Evolutionary conservation across 805 yeast species (phyloP), one percentile per base, ranked within the genome.

Genomic region (Saccharomycopsis babjevae): DNA sequence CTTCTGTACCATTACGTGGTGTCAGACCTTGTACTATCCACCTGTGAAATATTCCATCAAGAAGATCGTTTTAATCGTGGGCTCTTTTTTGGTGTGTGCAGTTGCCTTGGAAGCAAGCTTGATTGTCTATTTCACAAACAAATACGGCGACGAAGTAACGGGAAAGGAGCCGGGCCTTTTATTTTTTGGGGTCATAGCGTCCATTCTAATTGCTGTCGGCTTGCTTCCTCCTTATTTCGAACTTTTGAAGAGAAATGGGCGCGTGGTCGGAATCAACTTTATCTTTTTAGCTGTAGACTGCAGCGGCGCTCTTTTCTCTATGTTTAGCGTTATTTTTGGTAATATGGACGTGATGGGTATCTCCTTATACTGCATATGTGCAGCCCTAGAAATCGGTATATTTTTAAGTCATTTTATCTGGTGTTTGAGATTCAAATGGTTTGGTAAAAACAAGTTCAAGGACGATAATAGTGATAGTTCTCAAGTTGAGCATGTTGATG

Each of bases 161-260:
- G 97, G 96, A 97, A 46, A 46, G 28, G 52, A 46, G 28, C 52
- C 52, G 1, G 52, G 97, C 1, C 77, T 84, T 66, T 72, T 90
- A 39, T 77, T 92, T 36, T 80, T 91, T 66, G 97, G 97, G 15
- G 80, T 89, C 34, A 64, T 89, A 18, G 96, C 97, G 0, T 83
- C 94, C 0, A 76, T 92, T 0, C 70, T 89, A 20, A 74, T 93
- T 8, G 94, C 88, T 0, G 69, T 80, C 1, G 98, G 98, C 0
- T 76, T 93, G 40, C 65, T 93, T 0, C 97, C 97, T 0, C 97
- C 97, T 4, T 93, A 92, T 70, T 84, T 83, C 66, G 97, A 93
- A 70, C 74, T 93, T 30, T 80, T 83, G 38, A 88, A 89, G 68
- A 78, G 97, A 65, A 72, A 82, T 58, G 97, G 97, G 1, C 74